Evolutionary conservation across 2,329 filamentous ascomycete genomes (phyloP), one percentile per base, ranked within the genome.

Genomic region (Colletotrichum incanum): DNA sequence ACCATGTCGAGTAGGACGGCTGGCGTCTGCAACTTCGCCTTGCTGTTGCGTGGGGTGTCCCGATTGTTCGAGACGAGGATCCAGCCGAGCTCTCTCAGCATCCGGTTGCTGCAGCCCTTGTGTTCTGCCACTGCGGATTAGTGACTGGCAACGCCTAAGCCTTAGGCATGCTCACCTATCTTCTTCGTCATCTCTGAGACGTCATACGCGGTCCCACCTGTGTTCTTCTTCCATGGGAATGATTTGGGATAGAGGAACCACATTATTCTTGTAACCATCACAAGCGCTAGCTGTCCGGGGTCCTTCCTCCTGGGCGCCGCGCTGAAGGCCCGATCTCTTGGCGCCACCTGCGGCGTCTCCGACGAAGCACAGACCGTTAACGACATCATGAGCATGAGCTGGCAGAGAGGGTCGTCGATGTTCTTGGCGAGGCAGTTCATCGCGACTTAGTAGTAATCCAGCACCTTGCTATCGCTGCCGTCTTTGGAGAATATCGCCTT

Each of bases 381-480:
- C 16, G 20, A 56, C 8, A 56, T 56, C 20, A 56, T 56, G 4
- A 65, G 50, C 50, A 65, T 65, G 5, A 65, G 50, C 5, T 54
- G n/a, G 52, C 20, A 65, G 26, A 55, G 37, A 0, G 39, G 18
- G 49, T 64, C 49, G 37, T 64, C 39, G 12, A 64, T 64, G 3
- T 64, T 64, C 3, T 64, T 11, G 23, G 62, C 26, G 2, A 56
- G 62, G 50, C 41, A 65, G 50, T 65, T 47, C 20, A 56, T 56
- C 4, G 50, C 62, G 1, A 56, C 7, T 18, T 56, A 28, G 52
- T 56, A 65, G 50, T 65, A 23, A 14, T 65, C 39, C 11, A 65
- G 50, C 5, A 65, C 62, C 52, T 56, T 65, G 4, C 7, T 20
- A 18, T 65, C 39, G 14, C 39, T 26, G 8, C 16, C 3, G 4